A percentile compares a stretch with the other conserved stretches of the same genome.
Evolutionary conservation across 2,329 filamentous ascomycete species (phyloP).

Genomic region (Verticillium dahliae): DNA sequence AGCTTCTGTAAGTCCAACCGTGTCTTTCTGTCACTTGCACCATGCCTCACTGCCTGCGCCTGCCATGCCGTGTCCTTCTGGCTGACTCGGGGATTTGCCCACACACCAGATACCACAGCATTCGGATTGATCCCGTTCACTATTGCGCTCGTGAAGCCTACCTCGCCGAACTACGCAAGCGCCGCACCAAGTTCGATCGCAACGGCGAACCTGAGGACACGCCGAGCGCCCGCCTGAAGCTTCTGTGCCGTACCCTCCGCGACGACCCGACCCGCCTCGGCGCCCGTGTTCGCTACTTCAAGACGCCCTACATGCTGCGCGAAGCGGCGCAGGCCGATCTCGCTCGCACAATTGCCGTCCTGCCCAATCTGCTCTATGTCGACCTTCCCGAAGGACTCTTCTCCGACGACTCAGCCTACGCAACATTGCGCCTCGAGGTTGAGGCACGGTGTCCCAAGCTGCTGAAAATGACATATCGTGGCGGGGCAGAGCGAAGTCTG

Average conservation of each 20-base stretch:
- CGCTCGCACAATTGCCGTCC: constrained; percentile 76
- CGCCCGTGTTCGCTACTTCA: constrained; percentile 67
- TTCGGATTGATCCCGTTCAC: constrained; percentile 90
- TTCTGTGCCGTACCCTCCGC: constrained; percentile 76
- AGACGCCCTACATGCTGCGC: constrained; percentile 90
- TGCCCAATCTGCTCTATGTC: constrained; percentile 80
- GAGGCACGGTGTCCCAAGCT: constrained; percentile 78
- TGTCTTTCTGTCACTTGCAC: not conserved
- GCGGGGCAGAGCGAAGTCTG: constrained; percentile 72
- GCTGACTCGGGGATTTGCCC: constrained; percentile 6
- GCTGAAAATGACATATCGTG: constrained; percentile 80
- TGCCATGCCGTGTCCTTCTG: not conserved
- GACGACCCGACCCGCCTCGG: constrained; percentile 66
- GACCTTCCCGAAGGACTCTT: constrained; percentile 88
- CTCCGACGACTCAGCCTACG: constrained; percentile 68
- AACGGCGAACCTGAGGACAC: constrained; percentile 78
- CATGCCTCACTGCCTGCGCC: not conserved
- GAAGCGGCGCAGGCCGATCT: constrained; percentile 80
- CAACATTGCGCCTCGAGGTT: constrained; percentile 74
- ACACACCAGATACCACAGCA: constrained; percentile 66
- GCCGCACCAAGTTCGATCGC: constrained; percentile 63
- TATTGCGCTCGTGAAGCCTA: constrained; percentile 85
- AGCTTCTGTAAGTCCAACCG: constrained; percentile 52
- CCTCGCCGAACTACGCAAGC: constrained; percentile 72
- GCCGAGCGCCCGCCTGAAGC: constrained; percentile 65